Evolutionary conservation across 2,329 filamentous ascomycete species (phyloP).

Genomic region (Malbranchea zuffiana): DNA sequence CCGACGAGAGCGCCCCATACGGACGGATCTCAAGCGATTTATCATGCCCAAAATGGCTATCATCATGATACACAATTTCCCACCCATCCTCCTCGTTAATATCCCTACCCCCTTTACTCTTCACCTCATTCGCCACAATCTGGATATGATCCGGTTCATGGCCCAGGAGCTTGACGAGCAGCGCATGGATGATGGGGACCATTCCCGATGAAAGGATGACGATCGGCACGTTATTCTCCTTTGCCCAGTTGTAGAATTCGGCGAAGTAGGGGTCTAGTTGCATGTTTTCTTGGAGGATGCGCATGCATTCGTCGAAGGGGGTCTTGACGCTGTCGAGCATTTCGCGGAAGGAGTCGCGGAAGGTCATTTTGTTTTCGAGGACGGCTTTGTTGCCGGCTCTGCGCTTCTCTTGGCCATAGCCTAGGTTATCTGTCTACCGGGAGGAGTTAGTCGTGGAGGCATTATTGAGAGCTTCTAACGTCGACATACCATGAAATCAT

Average conservation of each 20-base stretch:
- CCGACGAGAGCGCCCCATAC: constrained; percentile 57
- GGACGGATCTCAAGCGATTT: constrained; percentile 86
- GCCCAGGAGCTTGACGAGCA: constrained; percentile 73
- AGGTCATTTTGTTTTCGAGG: constrained; percentile 57
- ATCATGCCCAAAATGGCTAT: constrained; percentile 87
- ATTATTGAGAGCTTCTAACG: constrained; percentile 2
- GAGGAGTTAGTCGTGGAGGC: background rate
- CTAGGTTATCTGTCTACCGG: constrained; percentile 81
- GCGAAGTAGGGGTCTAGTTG: constrained; percentile 79
- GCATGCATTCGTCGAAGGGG: constrained; percentile 72
- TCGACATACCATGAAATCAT: constrained; percentile 52
- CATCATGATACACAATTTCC: constrained; percentile 81
- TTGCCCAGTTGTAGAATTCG: constrained; percentile 76
- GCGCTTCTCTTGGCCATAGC: constrained; percentile 64
- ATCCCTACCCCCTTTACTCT: constrained; percentile 53
- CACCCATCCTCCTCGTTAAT: constrained; percentile 75
- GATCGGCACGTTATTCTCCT: constrained; percentile 73
- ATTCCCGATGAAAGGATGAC: constrained; percentile 89
- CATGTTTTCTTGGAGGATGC: constrained; percentile 69
- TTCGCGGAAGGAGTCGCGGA: constrained; percentile 75
- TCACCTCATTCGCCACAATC: constrained; percentile 81
- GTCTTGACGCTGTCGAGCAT: constrained; percentile 83
- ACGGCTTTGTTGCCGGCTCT: constrained; percentile 64
- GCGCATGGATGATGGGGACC: constrained; percentile 76
- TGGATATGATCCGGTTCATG: constrained; percentile 66